Conservation (phyloP, 108 stramenopile genomes). For the Parmales sp. region DNA sequence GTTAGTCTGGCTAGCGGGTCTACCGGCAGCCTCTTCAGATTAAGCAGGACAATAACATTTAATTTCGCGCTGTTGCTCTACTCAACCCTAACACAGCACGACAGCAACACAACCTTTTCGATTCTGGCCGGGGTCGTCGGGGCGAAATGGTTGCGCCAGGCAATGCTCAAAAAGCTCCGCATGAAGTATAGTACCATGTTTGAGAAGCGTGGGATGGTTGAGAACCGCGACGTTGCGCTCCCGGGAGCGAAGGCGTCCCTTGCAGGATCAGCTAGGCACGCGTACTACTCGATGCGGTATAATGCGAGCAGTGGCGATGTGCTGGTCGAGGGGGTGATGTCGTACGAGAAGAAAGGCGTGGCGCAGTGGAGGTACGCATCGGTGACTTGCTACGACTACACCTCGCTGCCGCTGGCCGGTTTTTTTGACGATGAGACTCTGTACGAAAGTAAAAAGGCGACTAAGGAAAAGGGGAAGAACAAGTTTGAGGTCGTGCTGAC, state of each 20-base stretch:
- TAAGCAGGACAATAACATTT: background rate
- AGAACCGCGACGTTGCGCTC: background rate
- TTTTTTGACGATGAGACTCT: background rate
- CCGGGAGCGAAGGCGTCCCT: background rate
- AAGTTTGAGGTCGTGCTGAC: conserved; percentile 4
- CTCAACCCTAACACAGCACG: too few species aligned
- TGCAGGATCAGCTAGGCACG: background rate
- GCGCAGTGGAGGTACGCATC: background rate
- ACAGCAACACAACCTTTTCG: too few species aligned
- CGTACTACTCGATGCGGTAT: conserved; percentile 6
- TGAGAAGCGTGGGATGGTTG: background rate
- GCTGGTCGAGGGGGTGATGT: background rate
- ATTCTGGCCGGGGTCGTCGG: background rate
- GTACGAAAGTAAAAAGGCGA: too few species aligned
- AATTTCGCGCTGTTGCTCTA: background rate
- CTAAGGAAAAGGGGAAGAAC: background rate
- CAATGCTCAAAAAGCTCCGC: background rate
- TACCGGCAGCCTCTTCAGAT: background rate
- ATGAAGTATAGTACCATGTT: background rate
- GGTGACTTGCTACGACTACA: background rate
- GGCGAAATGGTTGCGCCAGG: background rate
- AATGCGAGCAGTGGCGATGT: background rate
- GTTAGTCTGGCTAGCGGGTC: background rate
- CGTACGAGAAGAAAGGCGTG: background rate
- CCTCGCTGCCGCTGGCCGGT: background rate